Conservation (phyloP, 164 flowering plant species). For the Magnolia kwangsiensis region DNA sequence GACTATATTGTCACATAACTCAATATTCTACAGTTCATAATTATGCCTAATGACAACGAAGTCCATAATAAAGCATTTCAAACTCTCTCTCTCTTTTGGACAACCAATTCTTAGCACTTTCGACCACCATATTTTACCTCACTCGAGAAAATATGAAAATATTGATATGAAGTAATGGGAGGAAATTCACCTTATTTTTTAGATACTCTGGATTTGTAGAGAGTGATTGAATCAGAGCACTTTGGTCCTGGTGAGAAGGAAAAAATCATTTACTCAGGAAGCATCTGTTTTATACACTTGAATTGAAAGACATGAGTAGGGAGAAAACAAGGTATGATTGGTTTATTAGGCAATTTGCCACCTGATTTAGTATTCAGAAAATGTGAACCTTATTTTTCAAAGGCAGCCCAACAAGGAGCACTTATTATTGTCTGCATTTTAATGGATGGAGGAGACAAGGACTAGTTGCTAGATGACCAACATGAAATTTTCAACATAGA, state of each 20-base stretch:
- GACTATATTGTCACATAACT: no score
- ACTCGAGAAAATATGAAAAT: not conserved
- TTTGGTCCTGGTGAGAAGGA: slow-evolving; percentile 58
- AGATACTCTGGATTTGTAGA: slow-evolving; percentile 90
- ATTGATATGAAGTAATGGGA: not conserved
- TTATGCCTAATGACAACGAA: not conserved
- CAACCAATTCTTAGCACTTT: no score
- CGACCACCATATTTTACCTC: not conserved
- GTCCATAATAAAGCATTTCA: not conserved
- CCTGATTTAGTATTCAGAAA: not conserved
- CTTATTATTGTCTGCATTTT: not conserved
- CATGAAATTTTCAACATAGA: not conserved
- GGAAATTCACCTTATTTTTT: slow-evolving; percentile 59
- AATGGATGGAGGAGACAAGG: not conserved
- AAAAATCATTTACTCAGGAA: not conserved
- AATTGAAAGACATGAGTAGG: not conserved
- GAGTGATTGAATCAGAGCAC: slow-evolving; percentile 69
- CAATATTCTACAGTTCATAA: no score
- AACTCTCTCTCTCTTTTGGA: not conserved
- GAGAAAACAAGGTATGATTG: not conserved
- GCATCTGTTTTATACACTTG: not conserved
- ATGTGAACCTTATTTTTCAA: not conserved
- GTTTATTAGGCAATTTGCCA: not conserved
- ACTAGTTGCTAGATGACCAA: not conserved
- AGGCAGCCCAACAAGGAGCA: not conserved